These are phyloP conservation scores for Lithohypha guttulata DNA, from an alignment of 2,329 filamentous ascomycete genomes.

Conservation along the genomic window DNA sequence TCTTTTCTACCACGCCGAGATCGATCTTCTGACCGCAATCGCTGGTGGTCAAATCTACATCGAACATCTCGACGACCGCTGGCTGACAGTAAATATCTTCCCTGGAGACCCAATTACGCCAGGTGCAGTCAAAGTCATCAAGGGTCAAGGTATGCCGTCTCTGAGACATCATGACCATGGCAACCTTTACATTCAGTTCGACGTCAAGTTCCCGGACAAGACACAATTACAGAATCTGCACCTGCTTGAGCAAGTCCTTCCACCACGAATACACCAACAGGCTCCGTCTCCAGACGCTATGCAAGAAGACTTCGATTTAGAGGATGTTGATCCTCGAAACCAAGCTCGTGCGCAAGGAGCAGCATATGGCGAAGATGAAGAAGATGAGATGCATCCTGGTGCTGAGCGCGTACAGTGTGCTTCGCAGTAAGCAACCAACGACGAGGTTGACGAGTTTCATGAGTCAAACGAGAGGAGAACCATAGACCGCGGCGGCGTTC, in stretches of 20 bases:
- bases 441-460: not conserved
- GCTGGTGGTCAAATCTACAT: slow-evolving; percentile 84
- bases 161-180: slow-evolving; percentile 88
- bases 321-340: slow-evolving; percentile 64
- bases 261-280: slow-evolving; percentile 53
- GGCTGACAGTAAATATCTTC: slow-evolving; percentile 84
- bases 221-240: slow-evolving; percentile 57
- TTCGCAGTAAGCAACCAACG: slow-evolving; percentile 34
- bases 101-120: slow-evolving; percentile 91
- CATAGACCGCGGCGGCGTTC: slow-evolving; percentile 6
- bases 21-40: slow-evolving; percentile 88
- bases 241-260: slow-evolving; percentile 74
- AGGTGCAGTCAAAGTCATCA: slow-evolving; percentile 84
- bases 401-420: slow-evolving; percentile 43
- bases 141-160: slow-evolving; percentile 95
- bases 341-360: slow-evolving; percentile 59
- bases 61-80: slow-evolving; percentile 94
- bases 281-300: slow-evolving; percentile 72
- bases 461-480: slow-evolving; percentile 4
- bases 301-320: slow-evolving; percentile 79
- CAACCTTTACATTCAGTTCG: slow-evolving; percentile 95
- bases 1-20: slow-evolving; percentile 86
- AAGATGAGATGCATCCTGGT: slow-evolving; percentile 41
- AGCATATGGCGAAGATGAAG: slow-evolving; percentile 55
- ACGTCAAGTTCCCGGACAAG: slow-evolving; percentile 89